Percentiles rank a stretch among this genome's conserved stretches.
phyloP scores from a whole-genome alignment of 495 filamentous ascomycete genomes.

The Xylaria scruposa region DNA sequence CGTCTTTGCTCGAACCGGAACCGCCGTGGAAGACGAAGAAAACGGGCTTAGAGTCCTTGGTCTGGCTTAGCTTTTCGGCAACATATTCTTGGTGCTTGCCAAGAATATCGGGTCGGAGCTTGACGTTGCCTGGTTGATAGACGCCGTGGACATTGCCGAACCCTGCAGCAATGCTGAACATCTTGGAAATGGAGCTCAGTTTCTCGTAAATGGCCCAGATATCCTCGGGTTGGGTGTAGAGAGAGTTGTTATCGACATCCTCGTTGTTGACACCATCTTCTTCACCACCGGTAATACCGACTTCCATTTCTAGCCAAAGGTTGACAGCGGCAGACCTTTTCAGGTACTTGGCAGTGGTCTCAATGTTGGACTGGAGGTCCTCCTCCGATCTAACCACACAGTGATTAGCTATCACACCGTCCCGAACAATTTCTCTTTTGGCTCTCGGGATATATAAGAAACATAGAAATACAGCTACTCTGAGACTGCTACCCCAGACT shows the following conservation, averaged over 20 bases:
- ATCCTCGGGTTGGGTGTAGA: slow-evolving; percentile 98
- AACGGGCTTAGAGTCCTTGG: slow-evolving; percentile 83
- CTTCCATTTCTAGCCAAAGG: slow-evolving; percentile 99
- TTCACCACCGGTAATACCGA: slow-evolving; percentile 94
- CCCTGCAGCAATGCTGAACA: slow-evolving; percentile 97
- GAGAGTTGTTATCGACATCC: slow-evolving; percentile 89
- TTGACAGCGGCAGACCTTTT: slow-evolving; percentile 93
- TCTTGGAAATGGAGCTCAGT: slow-evolving; percentile 79
- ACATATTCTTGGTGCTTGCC: slow-evolving; percentile 79
- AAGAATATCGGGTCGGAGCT: slow-evolving; percentile 91
- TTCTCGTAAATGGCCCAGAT: slow-evolving; percentile 88
- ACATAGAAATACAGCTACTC: neutral
- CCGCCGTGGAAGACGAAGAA: slow-evolving; percentile 99
- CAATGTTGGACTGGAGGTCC: slow-evolving; percentile 84
- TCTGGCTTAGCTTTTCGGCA: slow-evolving; percentile 35
- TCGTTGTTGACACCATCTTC: slow-evolving; percentile 93
- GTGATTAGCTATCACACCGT: slow-evolving; percentile 2
- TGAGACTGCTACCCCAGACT: neutral
- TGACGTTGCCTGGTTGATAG: slow-evolving; percentile 98
- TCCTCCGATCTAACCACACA: slow-evolving; percentile 67
- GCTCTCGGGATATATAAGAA: neutral
- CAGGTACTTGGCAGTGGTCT: slow-evolving; percentile 87
- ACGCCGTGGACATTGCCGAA: slow-evolving; percentile 99
- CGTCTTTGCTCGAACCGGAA: slow-evolving; percentile 85
- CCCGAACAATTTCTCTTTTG: neutral